These are phyloP conservation scores for Aspergillus campestris DNA, from an alignment of 495 filamentous ascomycete species.

Conservation along the genomic window DNA sequence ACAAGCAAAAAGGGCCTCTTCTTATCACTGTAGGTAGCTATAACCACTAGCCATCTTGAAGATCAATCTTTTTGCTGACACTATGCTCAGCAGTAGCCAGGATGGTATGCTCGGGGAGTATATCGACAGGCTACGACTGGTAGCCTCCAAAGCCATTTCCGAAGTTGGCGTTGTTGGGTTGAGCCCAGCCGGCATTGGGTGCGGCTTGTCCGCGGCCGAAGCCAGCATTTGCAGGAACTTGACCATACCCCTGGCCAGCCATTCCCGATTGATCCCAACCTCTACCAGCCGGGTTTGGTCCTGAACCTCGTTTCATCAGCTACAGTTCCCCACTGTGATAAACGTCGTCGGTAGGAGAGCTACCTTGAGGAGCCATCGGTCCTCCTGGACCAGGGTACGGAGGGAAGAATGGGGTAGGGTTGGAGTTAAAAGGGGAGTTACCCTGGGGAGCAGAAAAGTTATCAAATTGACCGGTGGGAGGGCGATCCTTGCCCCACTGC, in stretches of 20 bases:
- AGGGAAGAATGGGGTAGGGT: slow-evolving; percentile 81
- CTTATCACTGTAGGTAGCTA: slow-evolving; percentile 6
- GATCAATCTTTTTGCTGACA: neutral
- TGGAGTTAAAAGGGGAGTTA: slow-evolving; percentile 57
- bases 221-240: slow-evolving; percentile 63
- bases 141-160: slow-evolving; percentile 48
- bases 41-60: slow-evolving; percentile 1
- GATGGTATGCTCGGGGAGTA: slow-evolving; percentile 4
- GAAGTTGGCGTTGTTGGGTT: slow-evolving; percentile 42
- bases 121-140: slow-evolving; percentile 33
- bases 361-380: slow-evolving; percentile 65
- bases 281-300: slow-evolving; percentile 52
- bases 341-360: slow-evolving; percentile 19
- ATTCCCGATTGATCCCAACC: slow-evolving; percentile 55
- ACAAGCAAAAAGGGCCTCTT: slow-evolving; percentile 6
- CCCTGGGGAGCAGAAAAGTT: slow-evolving; percentile 65
- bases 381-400: slow-evolving; percentile 70
- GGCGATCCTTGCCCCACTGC: slow-evolving; percentile 98
- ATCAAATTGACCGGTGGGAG: slow-evolving; percentile 74
- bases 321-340: slow-evolving; percentile 11
- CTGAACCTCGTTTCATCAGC: slow-evolving; percentile 30
- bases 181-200: slow-evolving; percentile 66
- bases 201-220: slow-evolving; percentile 76
- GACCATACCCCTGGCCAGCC: slow-evolving; percentile 49
- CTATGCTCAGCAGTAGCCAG: slow-evolving; percentile 7